phyloP scores from a whole-genome alignment of 1,284 basidiomycete species.

The Rhizoctonia solani region DNA sequence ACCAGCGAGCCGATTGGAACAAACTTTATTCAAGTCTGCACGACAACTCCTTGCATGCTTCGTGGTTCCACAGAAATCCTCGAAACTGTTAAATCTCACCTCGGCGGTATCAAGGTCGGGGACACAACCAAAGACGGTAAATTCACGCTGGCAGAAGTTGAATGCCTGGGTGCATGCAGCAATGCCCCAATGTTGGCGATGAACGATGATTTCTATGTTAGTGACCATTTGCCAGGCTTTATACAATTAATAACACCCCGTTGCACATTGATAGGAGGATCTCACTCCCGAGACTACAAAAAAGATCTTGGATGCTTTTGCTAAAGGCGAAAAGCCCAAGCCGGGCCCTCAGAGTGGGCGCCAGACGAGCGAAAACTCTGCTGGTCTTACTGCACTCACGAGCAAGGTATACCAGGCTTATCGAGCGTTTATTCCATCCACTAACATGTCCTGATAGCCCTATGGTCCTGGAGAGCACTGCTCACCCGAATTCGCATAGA shows the following conservation, averaged over 20 bases:
- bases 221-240: slow-evolving; percentile 43
- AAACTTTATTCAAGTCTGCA: slow-evolving; percentile 97
- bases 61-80: slow-evolving; percentile 91
- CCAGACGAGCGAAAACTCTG: slow-evolving; percentile 87
- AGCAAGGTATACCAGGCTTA: slow-evolving; percentile 63
- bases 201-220: slow-evolving; percentile 93
- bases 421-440: slow-evolving; percentile 35
- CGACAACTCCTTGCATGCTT: slow-evolving; percentile 98
- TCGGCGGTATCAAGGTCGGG: slow-evolving; percentile 84
- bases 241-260: slow-evolving; percentile 14
- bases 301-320: slow-evolving; percentile 84
- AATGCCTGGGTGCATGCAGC: slow-evolving; percentile 97
- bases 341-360: slow-evolving; percentile 90
- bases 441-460: slow-evolving; percentile 59
- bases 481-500: slow-evolving; percentile 69
- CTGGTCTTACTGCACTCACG: slow-evolving; percentile 82
- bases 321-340: slow-evolving; percentile 85
- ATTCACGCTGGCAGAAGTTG: slow-evolving; percentile 97
- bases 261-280: slow-evolving; percentile 72
- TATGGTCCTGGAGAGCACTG: slow-evolving; percentile 94
- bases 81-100: slow-evolving; percentile 80
- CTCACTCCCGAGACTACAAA: slow-evolving; percentile 90
- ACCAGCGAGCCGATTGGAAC: slow-evolving; percentile 89
- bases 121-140: slow-evolving; percentile 94
- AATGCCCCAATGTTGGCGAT: slow-evolving; percentile 99